These are phyloP conservation scores for Massarina eburnea DNA, from an alignment of 2,329 filamentous ascomycete genomes.

Conservation along the genomic window DNA sequence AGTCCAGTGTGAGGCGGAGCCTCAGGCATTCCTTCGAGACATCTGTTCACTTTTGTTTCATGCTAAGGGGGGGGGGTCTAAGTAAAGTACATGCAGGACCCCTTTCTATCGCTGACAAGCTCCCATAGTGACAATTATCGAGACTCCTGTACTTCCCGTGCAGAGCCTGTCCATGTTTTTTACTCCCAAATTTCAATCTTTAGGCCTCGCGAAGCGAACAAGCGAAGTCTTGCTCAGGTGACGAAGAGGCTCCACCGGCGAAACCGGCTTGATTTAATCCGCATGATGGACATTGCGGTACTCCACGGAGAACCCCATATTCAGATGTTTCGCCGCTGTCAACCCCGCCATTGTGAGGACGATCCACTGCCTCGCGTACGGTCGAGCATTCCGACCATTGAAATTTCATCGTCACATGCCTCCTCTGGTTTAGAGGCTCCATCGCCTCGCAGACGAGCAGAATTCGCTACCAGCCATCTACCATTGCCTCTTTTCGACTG, in stretches of 20 bases:
- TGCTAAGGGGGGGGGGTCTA: too few species aligned
- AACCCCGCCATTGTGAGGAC: slow-evolving; percentile 22
- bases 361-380: slow-evolving; percentile 9
- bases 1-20: too few species aligned
- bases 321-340: slow-evolving; percentile 15
- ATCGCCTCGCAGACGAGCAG: not conserved
- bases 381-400: not conserved
- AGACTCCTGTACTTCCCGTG: not conserved
- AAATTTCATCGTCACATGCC: not conserved
- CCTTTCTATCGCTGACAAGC: not conserved
- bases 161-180: not conserved
- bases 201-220: slow-evolving; percentile 17
- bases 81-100: too few species aligned
- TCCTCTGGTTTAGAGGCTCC: not conserved
- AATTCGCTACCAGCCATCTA: not conserved
- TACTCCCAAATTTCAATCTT: slow-evolving; percentile 7
- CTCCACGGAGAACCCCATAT: slow-evolving; percentile 10
- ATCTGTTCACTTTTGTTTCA: too few species aligned
- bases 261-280: slow-evolving; percentile 21
- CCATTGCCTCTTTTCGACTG: not conserved
- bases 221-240: not conserved
- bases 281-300: slow-evolving; percentile 19
- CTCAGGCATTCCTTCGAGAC: too few species aligned
- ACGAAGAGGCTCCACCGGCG: slow-evolving; percentile 17
- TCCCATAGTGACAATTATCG: not conserved